Percentiles rank a stretch among this genome's conserved stretches.
These are phyloP conservation scores for Colletotrichum brevisporum DNA, from an alignment of 2,329 filamentous ascomycete genomes.

Conservation along the genomic window DNA sequence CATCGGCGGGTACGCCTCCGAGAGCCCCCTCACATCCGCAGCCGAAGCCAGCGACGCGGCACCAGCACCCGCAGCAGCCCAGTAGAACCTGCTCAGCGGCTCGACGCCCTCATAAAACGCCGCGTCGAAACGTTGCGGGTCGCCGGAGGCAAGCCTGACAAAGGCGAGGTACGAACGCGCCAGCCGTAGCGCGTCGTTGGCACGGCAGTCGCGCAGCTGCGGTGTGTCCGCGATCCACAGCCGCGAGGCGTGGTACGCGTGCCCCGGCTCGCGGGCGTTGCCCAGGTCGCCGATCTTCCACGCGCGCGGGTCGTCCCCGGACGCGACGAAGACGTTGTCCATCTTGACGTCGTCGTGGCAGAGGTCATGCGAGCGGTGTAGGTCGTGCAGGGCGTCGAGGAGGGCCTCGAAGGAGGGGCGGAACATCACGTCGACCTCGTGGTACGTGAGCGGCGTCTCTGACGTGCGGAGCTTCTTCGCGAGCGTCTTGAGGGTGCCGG, in stretches of 20 bases:
- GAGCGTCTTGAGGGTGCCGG: conserved; percentile 47
- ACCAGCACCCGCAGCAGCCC: conserved; percentile 36
- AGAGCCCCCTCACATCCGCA: conserved; percentile 18
- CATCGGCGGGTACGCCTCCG: conserved; percentile 27
- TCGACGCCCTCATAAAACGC: conserved; percentile 44
- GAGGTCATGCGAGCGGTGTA: conserved; percentile 45
- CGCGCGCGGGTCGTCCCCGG: conserved; percentile 36
- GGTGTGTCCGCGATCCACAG: conserved; percentile 48
- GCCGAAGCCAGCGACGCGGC: conserved; percentile 3
- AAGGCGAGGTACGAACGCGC: conserved; percentile 49
- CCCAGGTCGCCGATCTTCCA: conserved; percentile 52
- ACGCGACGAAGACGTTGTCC: conserved; percentile 50
- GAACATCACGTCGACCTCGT: conserved; percentile 48
- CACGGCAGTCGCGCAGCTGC: conserved; percentile 49
- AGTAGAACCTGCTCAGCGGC: conserved; percentile 48
- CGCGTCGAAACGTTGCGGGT: conserved; percentile 44
- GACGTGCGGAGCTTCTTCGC: conserved; percentile 43
- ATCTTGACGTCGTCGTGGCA: conserved; percentile 53
- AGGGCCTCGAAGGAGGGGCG: conserved; percentile 48
- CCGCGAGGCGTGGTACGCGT: conserved; percentile 49
- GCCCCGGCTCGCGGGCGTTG: conserved; percentile 48
- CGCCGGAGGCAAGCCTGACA: conserved; percentile 44
- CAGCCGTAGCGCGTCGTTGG: conserved; percentile 51
- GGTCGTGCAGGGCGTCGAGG: conserved; percentile 44
- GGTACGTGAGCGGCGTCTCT: conserved; percentile 37